A percentile compares a stretch with the other conserved stretches of the same genome.
Conservation (phyloP, 352 stramenopile species). For the Ophiocytium majus region DNA sequence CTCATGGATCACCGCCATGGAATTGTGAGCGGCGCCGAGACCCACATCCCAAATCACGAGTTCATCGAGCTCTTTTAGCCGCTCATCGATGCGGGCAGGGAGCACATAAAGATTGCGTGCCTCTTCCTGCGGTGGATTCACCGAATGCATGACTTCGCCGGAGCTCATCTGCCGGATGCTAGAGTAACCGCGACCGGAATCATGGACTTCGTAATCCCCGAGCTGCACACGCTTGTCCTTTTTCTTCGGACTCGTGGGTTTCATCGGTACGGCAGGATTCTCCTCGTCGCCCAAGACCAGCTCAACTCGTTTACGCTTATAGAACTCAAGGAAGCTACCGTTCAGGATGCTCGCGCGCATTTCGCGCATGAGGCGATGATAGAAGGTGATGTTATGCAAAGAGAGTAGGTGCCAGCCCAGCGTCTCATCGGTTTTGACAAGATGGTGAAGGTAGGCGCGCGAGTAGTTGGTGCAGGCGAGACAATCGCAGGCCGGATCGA, state of each 20-base stretch:
- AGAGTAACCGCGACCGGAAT: constrained; percentile 7
- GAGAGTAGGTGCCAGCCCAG: constrained; percentile 1
- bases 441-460: constrained; percentile 12
- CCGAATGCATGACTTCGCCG: constrained; percentile 13
- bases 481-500: constrained; percentile 16
- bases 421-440: neutral
- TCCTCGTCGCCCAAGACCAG: neutral
- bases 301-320: constrained; percentile 1
- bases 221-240: neutral
- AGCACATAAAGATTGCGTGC: constrained; percentile 4
- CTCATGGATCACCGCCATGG: constrained; percentile 15
- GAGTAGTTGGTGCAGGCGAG: constrained; percentile 6
- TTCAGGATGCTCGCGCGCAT: neutral
- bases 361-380: neutral
- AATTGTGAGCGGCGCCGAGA: constrained; percentile 5
- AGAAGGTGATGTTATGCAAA: constrained; percentile 15
- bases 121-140: constrained; percentile 4
- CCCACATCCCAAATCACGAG: constrained; percentile 10
- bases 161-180: constrained; percentile 12
- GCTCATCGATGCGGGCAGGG: neutral
- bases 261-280: constrained; percentile 10
- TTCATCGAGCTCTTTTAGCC: constrained; percentile 5
- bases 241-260: neutral
- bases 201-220: constrained; percentile 2
- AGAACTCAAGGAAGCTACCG: constrained; percentile 5